Base-by-base conservation (phyloP, 805 yeast genomes). In the Ogataea polymorpha region DNA sequence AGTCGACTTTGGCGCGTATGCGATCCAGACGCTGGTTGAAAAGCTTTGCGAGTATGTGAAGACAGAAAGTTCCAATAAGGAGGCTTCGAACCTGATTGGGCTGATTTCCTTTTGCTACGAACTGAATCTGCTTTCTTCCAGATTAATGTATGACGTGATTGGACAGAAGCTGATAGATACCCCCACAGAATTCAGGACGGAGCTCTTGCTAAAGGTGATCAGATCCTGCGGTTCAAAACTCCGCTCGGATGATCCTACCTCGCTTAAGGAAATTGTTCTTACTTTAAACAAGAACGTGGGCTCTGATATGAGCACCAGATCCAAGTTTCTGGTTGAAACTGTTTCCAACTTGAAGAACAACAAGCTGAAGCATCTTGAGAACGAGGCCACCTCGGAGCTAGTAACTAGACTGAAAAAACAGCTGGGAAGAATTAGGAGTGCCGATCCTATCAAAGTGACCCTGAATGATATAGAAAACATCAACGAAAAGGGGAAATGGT, bases 401-500 rank as follows among this genome's bases (percentile, higher is more conserved):
- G 59, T 77, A 10, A 72, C 71, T 13, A 68, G 87, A 37, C 63
- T 86, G 57, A 82, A 76, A 51, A 86, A 86, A 58, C 74, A 72
- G 37, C 60, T 86, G 31, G 84, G 84, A 2, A 59, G 72, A 1
- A 64, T 82, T 29, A 73, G 73, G 32, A 58, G 63, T 20, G 65
- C 68, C 27, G 98, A 93, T 40, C 86, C 99, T 2, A 71, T 93
- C 18, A 88, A 86, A 50, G 98, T 93, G 0, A 68, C 86, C 3
- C 67, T 91, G 15, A 81, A 79, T 33, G 99, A 93, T 65, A 88
- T 93, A 42, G 79, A 76, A 35, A 79, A 77, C 46, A 73, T 87
- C 17, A 86, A 82, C 11, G 77, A 82, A 1, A 79, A 80, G 49
- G 99, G 99, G 42, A 93, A 91, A 63, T 93, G 99, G 99, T 93